These are phyloP conservation scores for Andrographis paniculata DNA, from an alignment of 305 asterid species.

Conservation along the genomic window DNA sequence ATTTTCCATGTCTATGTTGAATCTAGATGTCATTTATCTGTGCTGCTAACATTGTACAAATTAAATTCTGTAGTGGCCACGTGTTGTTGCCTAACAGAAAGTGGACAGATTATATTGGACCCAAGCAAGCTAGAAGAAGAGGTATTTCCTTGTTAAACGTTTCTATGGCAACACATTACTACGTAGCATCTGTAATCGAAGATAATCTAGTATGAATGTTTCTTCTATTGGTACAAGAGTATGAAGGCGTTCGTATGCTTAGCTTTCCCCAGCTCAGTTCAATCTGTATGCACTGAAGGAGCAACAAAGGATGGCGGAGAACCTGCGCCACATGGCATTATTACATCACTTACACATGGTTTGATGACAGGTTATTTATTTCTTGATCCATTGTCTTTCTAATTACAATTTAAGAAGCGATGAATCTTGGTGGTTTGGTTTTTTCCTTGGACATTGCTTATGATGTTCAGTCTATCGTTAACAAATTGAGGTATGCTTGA, in stretches of 20 bases:
- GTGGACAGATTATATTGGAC: conserved; percentile 55
- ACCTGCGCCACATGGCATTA: conserved; percentile 42
- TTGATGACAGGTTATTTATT: conserved; percentile 50
- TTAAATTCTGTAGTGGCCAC: conserved; percentile 52
- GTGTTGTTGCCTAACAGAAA: conserved; percentile 60
- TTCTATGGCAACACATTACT: not conserved
- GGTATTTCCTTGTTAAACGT: conserved; percentile 21
- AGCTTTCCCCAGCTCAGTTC: conserved; percentile 62
- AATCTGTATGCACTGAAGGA: conserved; percentile 55
- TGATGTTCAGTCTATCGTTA: not conserved
- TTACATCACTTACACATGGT: conserved; percentile 76
- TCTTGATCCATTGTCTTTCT: too few relatives aligned
- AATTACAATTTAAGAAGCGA: too few relatives aligned
- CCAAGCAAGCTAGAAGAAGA: conserved; percentile 79
- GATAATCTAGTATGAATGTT: too few relatives aligned
- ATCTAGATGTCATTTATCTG: conserved; percentile 2
- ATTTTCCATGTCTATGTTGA: conserved; percentile 9
- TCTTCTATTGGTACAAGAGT: conserved; percentile 49
- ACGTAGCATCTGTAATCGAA: too few relatives aligned
- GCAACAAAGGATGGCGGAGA: conserved; percentile 28
- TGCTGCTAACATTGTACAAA: conserved; percentile 18
- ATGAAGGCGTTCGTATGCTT: conserved; percentile 67
- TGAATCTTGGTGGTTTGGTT: not conserved
- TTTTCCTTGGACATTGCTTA: not conserved
- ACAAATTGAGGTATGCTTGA: not conserved